phyloP scores from a whole-genome alignment of 148 eudicot genomes.

The Heliosperma pusillum region DNA sequence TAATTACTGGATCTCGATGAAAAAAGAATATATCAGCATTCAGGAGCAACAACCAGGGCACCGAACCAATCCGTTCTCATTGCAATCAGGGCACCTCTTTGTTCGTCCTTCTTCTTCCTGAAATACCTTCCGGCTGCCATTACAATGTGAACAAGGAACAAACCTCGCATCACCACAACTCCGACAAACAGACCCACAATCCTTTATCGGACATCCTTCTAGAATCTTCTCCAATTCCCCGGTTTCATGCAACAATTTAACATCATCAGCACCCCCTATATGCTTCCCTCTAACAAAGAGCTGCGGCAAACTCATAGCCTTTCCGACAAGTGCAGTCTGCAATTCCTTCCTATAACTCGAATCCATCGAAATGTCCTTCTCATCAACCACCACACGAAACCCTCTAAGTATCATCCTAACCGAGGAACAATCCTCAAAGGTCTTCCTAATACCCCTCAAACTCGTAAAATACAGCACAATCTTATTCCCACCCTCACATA shows the following conservation, averaged over 20 bases:
- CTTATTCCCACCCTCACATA: slow-evolving; percentile 45
- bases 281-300: slow-evolving; percentile 72
- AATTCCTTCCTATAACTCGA: slow-evolving; percentile 63
- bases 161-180: slow-evolving; percentile 92
- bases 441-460: slow-evolving; percentile 88
- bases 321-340: slow-evolving; percentile 54
- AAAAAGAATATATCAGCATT: slow-evolving; percentile 17
- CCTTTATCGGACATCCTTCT: slow-evolving; percentile 56
- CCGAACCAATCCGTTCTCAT: slow-evolving; percentile 88
- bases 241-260: slow-evolving; percentile 66
- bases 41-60: slow-evolving; percentile 77
- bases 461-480: slow-evolving; percentile 79
- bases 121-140: slow-evolving; percentile 81
- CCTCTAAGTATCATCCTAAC: slow-evolving; percentile 75
- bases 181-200: slow-evolving; percentile 55
- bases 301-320: slow-evolving; percentile 59
- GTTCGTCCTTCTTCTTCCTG: slow-evolving; percentile 57
- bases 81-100: slow-evolving; percentile 63
- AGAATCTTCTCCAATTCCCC: slow-evolving; percentile 70
- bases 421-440: slow-evolving; percentile 84
- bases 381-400: slow-evolving; percentile 70
- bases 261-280: slow-evolving; percentile 81
- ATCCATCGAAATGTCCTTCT: slow-evolving; percentile 93
- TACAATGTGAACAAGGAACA: slow-evolving; percentile 68
- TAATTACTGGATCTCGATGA: slow-evolving; percentile 13